Evolutionary conservation across 2,329 filamentous ascomycete genomes (phyloP).

Genomic region (Monosporascus ibericus): DNA sequence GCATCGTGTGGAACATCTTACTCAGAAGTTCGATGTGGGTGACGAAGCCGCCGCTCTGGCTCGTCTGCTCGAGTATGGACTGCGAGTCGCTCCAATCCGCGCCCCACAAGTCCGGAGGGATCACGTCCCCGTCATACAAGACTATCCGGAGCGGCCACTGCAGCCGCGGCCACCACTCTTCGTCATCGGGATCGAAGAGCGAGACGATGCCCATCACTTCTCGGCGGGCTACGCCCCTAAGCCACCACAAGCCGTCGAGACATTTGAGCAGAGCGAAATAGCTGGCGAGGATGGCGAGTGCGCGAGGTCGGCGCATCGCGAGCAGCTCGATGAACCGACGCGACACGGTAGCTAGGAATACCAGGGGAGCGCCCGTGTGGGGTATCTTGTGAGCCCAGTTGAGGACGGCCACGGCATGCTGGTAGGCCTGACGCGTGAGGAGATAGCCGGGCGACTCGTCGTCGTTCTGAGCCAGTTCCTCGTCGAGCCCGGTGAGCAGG

Average conservation of each 20-base stretch:
- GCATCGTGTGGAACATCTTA: constrained; percentile 29
- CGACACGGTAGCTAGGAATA: constrained; percentile 60
- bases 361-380: constrained; percentile 50
- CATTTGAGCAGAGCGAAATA: constrained; percentile 61
- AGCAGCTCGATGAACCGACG: constrained; percentile 56
- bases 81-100: constrained; percentile 42
- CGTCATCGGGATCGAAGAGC: constrained; percentile 50
- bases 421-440: constrained; percentile 49
- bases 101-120: constrained; percentile 53
- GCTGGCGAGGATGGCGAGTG: constrained; percentile 57
- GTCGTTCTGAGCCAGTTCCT: constrained; percentile 39
- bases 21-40: constrained; percentile 42
- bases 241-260: constrained; percentile 62
- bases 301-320: constrained; percentile 51
- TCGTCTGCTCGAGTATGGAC: constrained; percentile 26
- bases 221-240: constrained; percentile 58
- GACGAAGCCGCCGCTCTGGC: constrained; percentile 26
- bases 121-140: constrained; percentile 46
- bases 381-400: constrained; percentile 61
- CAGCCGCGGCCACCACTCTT: constrained; percentile 53
- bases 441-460: constrained; percentile 10
- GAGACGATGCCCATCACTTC: constrained; percentile 60
- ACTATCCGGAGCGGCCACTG: constrained; percentile 57
- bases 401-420: constrained; percentile 58
- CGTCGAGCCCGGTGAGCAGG: constrained; percentile 50